Base-by-base conservation (phyloP, 441 rosid genomes). In the Croton laevigatus region DNA sequence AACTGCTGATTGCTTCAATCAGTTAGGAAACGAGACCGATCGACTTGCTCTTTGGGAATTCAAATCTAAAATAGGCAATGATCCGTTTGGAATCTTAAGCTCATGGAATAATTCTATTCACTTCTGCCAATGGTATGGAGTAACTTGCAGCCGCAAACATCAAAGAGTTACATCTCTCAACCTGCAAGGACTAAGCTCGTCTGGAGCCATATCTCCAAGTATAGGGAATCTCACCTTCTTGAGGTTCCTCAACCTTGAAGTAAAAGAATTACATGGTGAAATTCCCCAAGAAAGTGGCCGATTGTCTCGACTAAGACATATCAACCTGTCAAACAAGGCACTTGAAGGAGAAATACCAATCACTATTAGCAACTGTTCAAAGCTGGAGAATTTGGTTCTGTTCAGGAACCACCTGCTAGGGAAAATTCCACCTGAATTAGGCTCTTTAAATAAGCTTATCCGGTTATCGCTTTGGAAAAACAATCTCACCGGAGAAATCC, bases 201-300 rank as follows among this genome's bases (percentile, higher is more conserved):
- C 19, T 6, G 79, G 79, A 3, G 20, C 54, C 16, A 27, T 78
- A 19, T 66, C 73, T 2, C 75, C 78, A 8, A 17, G n/a, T 13
- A 45, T 70, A 3, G 67, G 69, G 4, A 76, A 76, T 49, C 73
- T 76, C 27, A 65, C 58, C 16, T 70, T 70, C 59, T 22, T 59
- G 19, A 72, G 75, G 32, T 51, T 8, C 6, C 14, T 72, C 23
- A 44, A 49, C 9, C 65, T 72, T 42, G 19, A 22, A 19, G 14
- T 32, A 46, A 72, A 72, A 49, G 57, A 23, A 11, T 65, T 72
- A 27, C 22, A 27, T 22, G 49, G 63, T n/a, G 34, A 48, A 19
- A 48, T 72, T 37, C 70, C 70, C 16, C 16, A 45, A 45, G 57
- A 72, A 46, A 1, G 64, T 20, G 70, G 70, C 6, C 20, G 27